Base-by-base conservation (phyloP, 2,329 filamentous ascomycete genomes). In the Colletotrichum lupini region DNA sequence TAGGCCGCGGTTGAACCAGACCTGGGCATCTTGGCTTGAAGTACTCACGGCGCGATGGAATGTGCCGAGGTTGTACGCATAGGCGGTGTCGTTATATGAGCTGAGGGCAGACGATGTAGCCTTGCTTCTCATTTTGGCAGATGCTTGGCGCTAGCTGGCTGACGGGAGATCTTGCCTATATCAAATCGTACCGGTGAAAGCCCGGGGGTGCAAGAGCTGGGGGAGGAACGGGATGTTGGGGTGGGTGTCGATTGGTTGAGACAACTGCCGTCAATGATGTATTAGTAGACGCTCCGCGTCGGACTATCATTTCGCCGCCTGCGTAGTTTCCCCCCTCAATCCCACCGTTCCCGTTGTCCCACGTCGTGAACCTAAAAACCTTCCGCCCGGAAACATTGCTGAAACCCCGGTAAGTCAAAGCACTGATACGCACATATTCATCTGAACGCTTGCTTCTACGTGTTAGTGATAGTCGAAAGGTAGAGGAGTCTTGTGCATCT, bases 1-100 rank as follows among this genome's bases (percentile, higher is more conserved):
- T n/a, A 95, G 83, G 2, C 92, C 93, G 3, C 92, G 89, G 78
- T 92, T 86, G 79, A 94, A 94, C 93, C 93, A 95, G 7, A 76
- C 83, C 77, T 93, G 90, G 1, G 91, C 87, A 58, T 86, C 83
- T 4, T 79, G 56, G 76, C 79, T 89, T 19, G 76, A 80, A 0
- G 91, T 91, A 46, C 82, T 90, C 58, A 94, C 83, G 3, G 82
- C 77, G n/a, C 89, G 87, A 37, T 84, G 82, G 78, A 89, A 91
- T 0, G 83, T 78, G 68, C 92, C 92, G 1, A 94, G 88, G 75
- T 94, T 79, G 79, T 94, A 88, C 4, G 61, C 46, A 81, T 93
- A 92, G 7, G 76, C 69, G 19, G 70, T 76, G n/a, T 76, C 76
- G n/a, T 57, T 35, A 5, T 53, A 46, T 6, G 71, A 70, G 53